Evolutionary conservation across 495 filamentous ascomycete species (phyloP).

Genomic region (Hypoxylon fragiforme): DNA sequence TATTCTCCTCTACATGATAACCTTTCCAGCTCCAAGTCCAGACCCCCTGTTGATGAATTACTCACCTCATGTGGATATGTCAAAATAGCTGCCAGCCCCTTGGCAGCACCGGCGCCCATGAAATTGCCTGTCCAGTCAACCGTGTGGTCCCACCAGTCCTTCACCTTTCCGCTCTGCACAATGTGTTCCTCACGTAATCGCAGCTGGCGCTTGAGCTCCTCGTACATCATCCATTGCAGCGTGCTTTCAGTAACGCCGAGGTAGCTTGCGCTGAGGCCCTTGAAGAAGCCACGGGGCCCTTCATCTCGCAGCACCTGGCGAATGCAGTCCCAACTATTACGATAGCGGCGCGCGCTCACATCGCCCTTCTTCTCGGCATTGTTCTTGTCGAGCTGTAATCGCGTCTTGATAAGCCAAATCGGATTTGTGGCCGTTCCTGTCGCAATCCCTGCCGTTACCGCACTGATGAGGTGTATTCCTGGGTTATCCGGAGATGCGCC

Average conservation of each 20-base stretch:
- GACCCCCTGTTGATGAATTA: neutral
- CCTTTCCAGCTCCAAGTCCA: neutral
- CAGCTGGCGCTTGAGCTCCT: slow-evolving; percentile 74
- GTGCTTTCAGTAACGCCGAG: slow-evolving; percentile 84
- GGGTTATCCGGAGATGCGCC: slow-evolving; percentile 68
- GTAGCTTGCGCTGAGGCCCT: slow-evolving; percentile 85
- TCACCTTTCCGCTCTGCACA: slow-evolving; percentile 53
- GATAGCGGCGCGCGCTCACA: slow-evolving; percentile 64
- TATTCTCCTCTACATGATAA: neutral
- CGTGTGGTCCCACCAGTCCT: slow-evolving; percentile 64
- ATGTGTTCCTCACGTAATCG: slow-evolving; percentile 60
- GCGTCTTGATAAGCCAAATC: slow-evolving; percentile 91
- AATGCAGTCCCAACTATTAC: slow-evolving; percentile 80
- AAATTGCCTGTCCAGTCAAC: slow-evolving; percentile 70
- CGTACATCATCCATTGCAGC: slow-evolving; percentile 85
- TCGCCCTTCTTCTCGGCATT: slow-evolving; percentile 55
- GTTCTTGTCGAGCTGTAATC: slow-evolving; percentile 82
- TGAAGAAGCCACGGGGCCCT: slow-evolving; percentile 77
- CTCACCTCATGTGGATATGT: slow-evolving; percentile 88
- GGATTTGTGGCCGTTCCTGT: slow-evolving; percentile 89
- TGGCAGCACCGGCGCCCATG: slow-evolving; percentile 78
- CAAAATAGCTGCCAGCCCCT: slow-evolving; percentile 75
- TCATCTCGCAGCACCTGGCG: slow-evolving; percentile 75
- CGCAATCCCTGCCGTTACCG: slow-evolving; percentile 71
- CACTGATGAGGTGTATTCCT: slow-evolving; percentile 72